Base-by-base conservation (phyloP, 805 yeast genomes). In the Metschnikowia vanudenii region DNA sequence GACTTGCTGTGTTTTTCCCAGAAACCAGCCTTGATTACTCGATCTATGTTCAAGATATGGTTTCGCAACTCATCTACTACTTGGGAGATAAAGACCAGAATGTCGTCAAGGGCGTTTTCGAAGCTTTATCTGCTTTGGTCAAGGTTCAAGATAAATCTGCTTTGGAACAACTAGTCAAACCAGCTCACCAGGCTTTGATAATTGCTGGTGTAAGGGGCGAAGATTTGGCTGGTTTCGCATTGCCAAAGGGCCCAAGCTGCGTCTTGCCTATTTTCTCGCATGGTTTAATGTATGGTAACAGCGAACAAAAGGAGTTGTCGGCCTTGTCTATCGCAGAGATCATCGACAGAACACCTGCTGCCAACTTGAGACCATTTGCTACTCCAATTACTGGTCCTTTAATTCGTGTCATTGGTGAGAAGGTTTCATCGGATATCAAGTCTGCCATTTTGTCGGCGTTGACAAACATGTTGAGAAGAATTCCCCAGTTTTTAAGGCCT, bases 391-490 rank as follows among this genome's bases (percentile, higher is more conserved):
- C 97, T 22, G 99, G 99, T 69, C 99, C 99, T 33, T 77, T 94
- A 61, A 94, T 94, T 68, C 89, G 99, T 76, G 96, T 92, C 46
- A 88, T 92, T 61, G 99, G 99, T 61, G 99, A 94, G 67, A 82
- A 96, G 66, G 92, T 88, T 55, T 79, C 84, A 14, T 78, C 96
- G 51, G 96, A 90, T 56, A 88, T 94, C 57, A 94, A 94, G 74
- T 84, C 96, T 31, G 96, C 96, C n/a, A 92, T 95, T 56, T 75
- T 94, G 60, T 76, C 78, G 52, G 96, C 98, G 1, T 77, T 95
- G 64, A 86, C 85, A 61, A 79, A 79, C 53, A 71, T 95, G 61
- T 81, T 94, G 59, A 69, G 70, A 19, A 87, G 89, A 72, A 86
- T 92, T 56, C 97, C 99, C 2, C 88, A 85, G 61, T 88, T 88